Conservation (phyloP, 768 basidiomycete species). For the Tulasnella sp. region DNA sequence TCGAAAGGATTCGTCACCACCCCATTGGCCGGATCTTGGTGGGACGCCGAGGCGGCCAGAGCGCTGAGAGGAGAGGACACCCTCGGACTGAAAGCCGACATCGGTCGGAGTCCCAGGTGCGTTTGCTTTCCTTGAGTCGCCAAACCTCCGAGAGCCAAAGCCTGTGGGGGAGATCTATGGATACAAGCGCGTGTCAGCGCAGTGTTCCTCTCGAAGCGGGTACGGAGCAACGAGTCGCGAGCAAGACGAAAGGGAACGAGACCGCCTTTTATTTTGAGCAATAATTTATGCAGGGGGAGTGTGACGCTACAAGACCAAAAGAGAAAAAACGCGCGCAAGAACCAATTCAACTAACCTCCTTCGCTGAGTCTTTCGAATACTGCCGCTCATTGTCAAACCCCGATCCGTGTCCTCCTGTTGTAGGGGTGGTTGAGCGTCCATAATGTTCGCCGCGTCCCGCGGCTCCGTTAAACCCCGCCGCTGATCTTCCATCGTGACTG, state of each 20-base stretch:
- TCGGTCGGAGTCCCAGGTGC: slow-evolving; percentile 25
- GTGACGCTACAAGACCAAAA: not conserved
- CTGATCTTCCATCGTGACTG: slow-evolving; percentile 24
- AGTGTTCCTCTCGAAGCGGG: not conserved
- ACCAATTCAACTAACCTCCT: slow-evolving; percentile 27
- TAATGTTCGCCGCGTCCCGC: slow-evolving; percentile 22
- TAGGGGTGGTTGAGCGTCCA: slow-evolving; percentile 16
- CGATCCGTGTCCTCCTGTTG: not conserved
- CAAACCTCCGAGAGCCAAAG: slow-evolving; percentile 23
- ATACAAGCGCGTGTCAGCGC: slow-evolving; percentile 26
- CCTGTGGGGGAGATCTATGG: slow-evolving; percentile 27
- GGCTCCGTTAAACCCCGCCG: slow-evolving; percentile 22
- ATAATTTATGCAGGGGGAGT: slow-evolving; percentile 14
- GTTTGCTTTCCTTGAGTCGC: slow-evolving; percentile 22
- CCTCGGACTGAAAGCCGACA: slow-evolving; percentile 29
- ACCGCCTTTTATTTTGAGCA: slow-evolving; percentile 11
- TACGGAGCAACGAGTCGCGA: not conserved
- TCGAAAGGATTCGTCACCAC: slow-evolving; percentile 18
- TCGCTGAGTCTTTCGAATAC: slow-evolving; percentile 30
- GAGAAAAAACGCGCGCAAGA: not conserved
- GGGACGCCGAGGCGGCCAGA: slow-evolving; percentile 28
- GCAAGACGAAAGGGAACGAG: not conserved
- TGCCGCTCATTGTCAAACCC: slow-evolving; percentile 28
- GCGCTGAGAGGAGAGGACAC: slow-evolving; percentile 34
- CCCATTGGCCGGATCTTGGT: slow-evolving; percentile 15